Evolutionary conservation across 2,329 filamentous ascomycete genomes (phyloP), one percentile per base, ranked within the genome.

Genomic region (Coniochaeta pulveracea): DNA sequence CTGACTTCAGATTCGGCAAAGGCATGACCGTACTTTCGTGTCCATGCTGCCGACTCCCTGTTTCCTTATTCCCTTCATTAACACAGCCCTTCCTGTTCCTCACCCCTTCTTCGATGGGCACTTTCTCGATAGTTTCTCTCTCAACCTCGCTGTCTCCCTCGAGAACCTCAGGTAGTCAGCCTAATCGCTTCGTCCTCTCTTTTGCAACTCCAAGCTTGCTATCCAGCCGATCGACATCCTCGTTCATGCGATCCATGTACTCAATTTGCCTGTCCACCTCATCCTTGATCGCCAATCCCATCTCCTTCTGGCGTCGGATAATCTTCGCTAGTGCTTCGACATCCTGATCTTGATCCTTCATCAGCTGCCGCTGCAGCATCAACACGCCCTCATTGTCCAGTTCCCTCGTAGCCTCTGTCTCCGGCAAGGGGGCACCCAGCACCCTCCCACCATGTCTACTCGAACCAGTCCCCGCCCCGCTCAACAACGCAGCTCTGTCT

Each of bases 371-470:
- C 54, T 91, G 84, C 39, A 91, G 56, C 51, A 81, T 72, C 40
- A 88, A 46, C 12, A 91, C 76, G 0, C 81, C 83, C 4, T 66
- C 55, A 45, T 91, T 91, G 49, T 85, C 83, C 34, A 85, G 56
- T 52, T 89, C 82, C 10, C 83, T 60, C 26, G 84, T 89, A 40
- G 74, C 71, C 37, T 83, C 77, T 11, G 81, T 88, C 57, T 93
- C 84, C 2, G 77, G 70, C 3, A 80, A 58, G 2, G 81, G 80
- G 1, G 70, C 79, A 1, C 84, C 84, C 1, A 89, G 61, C 3
- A 88, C 80, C 26, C 84, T 65, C 2, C 82, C 73, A 2, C 68
- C 59, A 1, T 54, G 51, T 34, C 51, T 41, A 2, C 52, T 52
- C 46, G 32, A 46, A 38, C 35, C 52, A 49, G 45, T 51, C 46